A percentile compares a stretch with the other conserved stretches of the same genome.
These are phyloP conservation scores for Penicillium psychrofluorescens DNA, from an alignment of 495 filamentous ascomycete genomes.

Conservation along the genomic window DNA sequence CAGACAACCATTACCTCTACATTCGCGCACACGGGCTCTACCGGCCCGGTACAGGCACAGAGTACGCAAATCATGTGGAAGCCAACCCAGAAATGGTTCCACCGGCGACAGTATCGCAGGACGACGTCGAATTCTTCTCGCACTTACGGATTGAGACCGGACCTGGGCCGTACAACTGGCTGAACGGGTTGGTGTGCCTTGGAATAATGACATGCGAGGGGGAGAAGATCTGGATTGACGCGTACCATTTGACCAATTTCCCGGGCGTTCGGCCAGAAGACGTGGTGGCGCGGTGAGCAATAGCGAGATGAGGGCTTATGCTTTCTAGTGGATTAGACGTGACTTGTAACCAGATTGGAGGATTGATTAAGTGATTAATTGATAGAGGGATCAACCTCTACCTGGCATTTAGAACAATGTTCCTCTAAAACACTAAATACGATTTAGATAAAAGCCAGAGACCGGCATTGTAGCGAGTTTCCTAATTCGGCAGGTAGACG, in stretches of 20 bases:
- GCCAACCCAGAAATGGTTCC: slow-evolving; percentile 9
- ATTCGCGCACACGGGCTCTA: slow-evolving; percentile 27
- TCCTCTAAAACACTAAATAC: too few species aligned
- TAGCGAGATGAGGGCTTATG: too few species aligned
- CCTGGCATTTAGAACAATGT: too few species aligned
- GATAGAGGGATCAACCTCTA: too few species aligned
- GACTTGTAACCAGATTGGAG: too few species aligned
- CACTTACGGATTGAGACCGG: slow-evolving; percentile 23
- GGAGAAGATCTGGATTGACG: slow-evolving; percentile 27
- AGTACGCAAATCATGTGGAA: slow-evolving; percentile 19
- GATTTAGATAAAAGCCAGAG: too few species aligned
- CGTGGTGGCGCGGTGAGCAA: slow-evolving; percentile 13
- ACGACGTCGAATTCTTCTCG: slow-evolving; percentile 27
- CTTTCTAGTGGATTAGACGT: too few species aligned
- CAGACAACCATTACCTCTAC: slow-evolving; percentile 19
- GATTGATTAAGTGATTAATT: too few species aligned
- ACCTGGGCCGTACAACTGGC: slow-evolving; percentile 24
- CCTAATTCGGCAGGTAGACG: slow-evolving; percentile 22
- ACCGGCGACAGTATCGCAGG: slow-evolving; percentile 15
- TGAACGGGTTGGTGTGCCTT: slow-evolving; percentile 26
- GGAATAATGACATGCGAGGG: slow-evolving; percentile 25
- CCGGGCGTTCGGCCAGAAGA: slow-evolving; percentile 19
- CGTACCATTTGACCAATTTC: slow-evolving; percentile 28
- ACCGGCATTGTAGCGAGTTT: neutral
- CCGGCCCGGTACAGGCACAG: slow-evolving; percentile 23